phyloP scores from a whole-genome alignment of 2,329 filamentous ascomycete species.

The Sporothrix dimorphospora region DNA sequence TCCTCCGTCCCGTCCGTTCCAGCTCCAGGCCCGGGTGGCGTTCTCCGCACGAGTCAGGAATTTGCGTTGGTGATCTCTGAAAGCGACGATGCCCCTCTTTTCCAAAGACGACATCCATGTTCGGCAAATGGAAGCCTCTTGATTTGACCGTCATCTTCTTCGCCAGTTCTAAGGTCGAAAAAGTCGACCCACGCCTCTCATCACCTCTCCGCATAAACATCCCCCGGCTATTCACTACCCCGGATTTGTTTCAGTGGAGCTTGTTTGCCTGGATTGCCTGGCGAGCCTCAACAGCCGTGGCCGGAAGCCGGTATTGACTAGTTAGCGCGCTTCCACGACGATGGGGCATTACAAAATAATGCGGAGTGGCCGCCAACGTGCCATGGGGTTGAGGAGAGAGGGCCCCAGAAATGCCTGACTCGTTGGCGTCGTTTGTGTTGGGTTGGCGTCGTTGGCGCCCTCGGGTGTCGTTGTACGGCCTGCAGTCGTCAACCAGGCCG shows the following conservation, averaged over 20 bases:
- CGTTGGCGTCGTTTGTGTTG: not conserved
- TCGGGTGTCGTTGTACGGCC: not conserved
- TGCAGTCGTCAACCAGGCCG: too few relatives aligned
- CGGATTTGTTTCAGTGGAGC: not conserved
- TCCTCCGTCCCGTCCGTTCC: not conserved
- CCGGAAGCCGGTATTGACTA: not conserved
- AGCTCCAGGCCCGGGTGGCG: not conserved
- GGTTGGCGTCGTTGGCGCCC: not conserved
- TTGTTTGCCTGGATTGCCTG: too few relatives aligned
- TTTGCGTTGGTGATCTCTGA: not conserved
- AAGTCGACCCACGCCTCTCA: too few relatives aligned
- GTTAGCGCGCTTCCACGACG: not conserved
- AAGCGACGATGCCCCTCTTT: not conserved
- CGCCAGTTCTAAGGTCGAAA: too few relatives aligned
- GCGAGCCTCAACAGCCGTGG: too few relatives aligned
- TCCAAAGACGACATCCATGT: too few relatives aligned
- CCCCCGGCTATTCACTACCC: conserved; percentile 1
- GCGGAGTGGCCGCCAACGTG: not conserved
- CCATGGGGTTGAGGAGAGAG: too few relatives aligned
- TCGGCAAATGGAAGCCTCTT: too few relatives aligned
- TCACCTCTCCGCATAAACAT: not conserved
- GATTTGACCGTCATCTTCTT: too few relatives aligned
- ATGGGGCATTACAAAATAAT: not conserved
- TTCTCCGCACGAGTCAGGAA: conserved; percentile 10
- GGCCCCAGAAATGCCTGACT: not conserved